Conservation (phyloP, 768 basidiomycete species). For the Rhodosporidiobolus sp. region DNA sequence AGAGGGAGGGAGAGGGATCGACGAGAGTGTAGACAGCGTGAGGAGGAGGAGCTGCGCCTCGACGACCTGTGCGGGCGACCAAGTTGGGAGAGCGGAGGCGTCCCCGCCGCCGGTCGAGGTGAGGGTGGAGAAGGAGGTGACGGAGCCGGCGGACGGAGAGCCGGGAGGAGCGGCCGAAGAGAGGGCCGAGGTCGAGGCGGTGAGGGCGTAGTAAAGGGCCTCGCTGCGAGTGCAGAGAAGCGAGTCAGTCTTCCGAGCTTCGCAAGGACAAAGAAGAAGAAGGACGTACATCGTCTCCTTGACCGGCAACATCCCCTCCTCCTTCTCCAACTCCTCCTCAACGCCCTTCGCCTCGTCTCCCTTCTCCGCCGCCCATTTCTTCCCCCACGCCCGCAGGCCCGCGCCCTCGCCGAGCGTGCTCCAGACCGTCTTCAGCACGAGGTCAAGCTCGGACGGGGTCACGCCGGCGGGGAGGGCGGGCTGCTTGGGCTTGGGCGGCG, state of each 20-base stretch:
- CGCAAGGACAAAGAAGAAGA: neutral
- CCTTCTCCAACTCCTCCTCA: neutral
- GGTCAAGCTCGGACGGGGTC: neutral
- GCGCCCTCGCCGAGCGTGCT: neutral
- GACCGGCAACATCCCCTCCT: neutral
- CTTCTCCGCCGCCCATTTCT: constrained; percentile 13
- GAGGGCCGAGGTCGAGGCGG: neutral
- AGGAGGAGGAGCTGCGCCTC: constrained; percentile 21
- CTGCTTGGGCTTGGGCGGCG: neutral
- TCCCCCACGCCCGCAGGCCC: constrained; percentile 2
- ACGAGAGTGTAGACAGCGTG: constrained; percentile 15
- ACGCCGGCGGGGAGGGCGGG: neutral
- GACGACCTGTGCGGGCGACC: constrained; percentile 8
- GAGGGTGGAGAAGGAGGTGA: constrained; percentile 12
- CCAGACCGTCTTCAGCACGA: constrained; percentile 7
- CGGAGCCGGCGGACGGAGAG: constrained; percentile 14
- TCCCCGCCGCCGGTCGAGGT: neutral
- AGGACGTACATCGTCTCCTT: constrained; percentile 14
- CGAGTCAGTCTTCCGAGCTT: neutral
- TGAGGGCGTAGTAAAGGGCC: neutral
- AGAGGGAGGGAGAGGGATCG: neutral
- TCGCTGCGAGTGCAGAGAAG: neutral
- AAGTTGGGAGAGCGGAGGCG: neutral
- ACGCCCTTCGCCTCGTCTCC: neutral
- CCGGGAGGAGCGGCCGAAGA: neutral